Conservation (phyloP, 1,139 yeast genomes). For the Saccharomyces pastorianus region DNA sequence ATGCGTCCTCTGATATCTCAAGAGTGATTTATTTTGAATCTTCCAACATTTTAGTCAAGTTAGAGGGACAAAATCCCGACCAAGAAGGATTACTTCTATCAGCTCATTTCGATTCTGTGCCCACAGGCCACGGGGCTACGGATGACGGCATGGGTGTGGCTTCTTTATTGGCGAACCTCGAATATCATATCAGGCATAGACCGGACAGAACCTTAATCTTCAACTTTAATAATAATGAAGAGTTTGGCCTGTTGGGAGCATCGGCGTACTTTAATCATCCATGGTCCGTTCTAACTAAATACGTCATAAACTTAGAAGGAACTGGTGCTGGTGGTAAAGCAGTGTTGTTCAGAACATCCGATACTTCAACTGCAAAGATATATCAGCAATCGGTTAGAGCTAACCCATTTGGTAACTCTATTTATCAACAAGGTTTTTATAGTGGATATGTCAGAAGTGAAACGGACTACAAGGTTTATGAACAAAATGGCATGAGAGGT, state of each 20-base stretch:
- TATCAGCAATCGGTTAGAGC: constrained; percentile 37
- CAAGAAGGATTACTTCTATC: constrained; percentile 66
- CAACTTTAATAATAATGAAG: constrained; percentile 87
- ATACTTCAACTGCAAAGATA: constrained; percentile 60
- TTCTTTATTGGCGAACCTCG: constrained; percentile 62
- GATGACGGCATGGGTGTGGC: constrained; percentile 95
- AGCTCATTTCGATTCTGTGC: constrained; percentile 87
- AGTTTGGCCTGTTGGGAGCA: constrained; percentile 83
- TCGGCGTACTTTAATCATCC: constrained; percentile 64
- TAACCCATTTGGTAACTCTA: constrained; percentile 71
- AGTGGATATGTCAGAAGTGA: constrained; percentile 66
- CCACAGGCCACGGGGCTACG: constrained; percentile 79
- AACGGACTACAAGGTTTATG: constrained; percentile 76
- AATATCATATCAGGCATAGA: constrained; percentile 37
- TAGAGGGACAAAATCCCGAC: constrained; percentile 51
- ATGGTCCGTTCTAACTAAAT: constrained; percentile 57
- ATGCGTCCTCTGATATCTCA: constrained; percentile 34
- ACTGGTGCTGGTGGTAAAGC: constrained; percentile 93
- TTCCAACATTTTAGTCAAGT: constrained; percentile 63
- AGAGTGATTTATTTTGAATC: constrained; percentile 67
- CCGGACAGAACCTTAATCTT: constrained; percentile 69
- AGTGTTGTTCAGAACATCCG: constrained; percentile 74
- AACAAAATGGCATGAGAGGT: constrained; percentile 64
- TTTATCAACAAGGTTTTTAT: constrained; percentile 77
- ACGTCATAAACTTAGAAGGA: constrained; percentile 84